These are phyloP conservation scores for Astrothelium subdiscretum DNA, from an alignment of 495 filamentous ascomycete species.

Conservation along the genomic window DNA sequence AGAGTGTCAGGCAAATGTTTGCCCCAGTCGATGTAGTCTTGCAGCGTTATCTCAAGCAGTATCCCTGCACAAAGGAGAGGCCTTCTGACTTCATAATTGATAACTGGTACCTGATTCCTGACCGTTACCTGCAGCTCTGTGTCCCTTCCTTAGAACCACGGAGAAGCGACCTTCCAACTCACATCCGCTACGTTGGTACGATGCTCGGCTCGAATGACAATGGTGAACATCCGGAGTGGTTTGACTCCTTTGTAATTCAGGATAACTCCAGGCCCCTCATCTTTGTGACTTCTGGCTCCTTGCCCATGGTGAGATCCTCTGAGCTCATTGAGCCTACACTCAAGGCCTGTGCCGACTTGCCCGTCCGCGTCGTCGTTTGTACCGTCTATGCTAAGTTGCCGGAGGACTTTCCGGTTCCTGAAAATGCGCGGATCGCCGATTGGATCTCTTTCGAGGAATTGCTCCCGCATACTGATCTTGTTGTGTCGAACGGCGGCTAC, in stretches of 20 bases:
- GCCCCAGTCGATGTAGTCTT: background rate
- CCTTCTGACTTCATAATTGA: background rate
- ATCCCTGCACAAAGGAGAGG: background rate
- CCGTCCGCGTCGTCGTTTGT: background rate
- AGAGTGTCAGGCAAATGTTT: background rate
- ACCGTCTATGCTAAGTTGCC: background rate
- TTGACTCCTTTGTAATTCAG: background rate
- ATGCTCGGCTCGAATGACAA: background rate
- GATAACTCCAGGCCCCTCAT: background rate
- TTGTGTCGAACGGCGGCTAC: constrained; percentile 1
- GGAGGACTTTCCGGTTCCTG: background rate
- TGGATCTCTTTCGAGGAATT: constrained; percentile 4
- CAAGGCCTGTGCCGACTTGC: background rate
- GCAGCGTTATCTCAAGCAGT: background rate
- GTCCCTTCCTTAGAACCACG: background rate
- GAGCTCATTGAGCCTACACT: constrained; percentile 2
- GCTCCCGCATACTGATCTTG: background rate
- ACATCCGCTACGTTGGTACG: background rate
- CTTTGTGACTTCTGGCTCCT: background rate
- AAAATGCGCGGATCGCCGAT: background rate
- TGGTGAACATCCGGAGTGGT: background rate
- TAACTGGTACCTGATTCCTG: background rate
- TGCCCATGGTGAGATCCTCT: background rate
- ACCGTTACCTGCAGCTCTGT: background rate
- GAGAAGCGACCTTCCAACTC: background rate